These are phyloP conservation scores for Francoa sonchifolia DNA, from an alignment of 441 rosid species.

Conservation along the genomic window DNA sequence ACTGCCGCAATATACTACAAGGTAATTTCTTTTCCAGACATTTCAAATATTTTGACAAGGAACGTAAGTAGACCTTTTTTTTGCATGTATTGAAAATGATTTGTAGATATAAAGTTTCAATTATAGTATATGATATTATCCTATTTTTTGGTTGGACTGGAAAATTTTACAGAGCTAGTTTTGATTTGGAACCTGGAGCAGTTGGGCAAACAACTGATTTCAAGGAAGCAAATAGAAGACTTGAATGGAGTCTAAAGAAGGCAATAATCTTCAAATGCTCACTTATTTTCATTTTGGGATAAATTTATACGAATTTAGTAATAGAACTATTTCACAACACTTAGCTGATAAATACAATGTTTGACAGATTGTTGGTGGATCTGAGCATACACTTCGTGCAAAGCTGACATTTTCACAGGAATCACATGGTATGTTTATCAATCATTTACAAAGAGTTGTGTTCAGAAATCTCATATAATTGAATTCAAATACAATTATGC, in stretches of 20 bases:
- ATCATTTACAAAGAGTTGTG: background rate
- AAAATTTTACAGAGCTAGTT: conserved; percentile 65
- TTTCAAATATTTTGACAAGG: too few species aligned
- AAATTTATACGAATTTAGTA: background rate
- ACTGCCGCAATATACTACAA: conserved; percentile 74
- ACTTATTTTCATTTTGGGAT: conserved; percentile 5
- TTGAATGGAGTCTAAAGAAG: conserved; percentile 93
- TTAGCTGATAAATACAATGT: conserved; percentile 10
- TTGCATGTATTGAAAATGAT: too few species aligned
- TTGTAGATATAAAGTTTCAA: too few species aligned
- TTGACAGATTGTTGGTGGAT: conserved; percentile 82
- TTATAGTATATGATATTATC: too few species aligned
- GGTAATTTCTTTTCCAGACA: conserved; percentile 33
- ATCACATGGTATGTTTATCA: conserved; percentile 44
- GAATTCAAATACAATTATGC: background rate
- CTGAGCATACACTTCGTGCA: conserved; percentile 79
- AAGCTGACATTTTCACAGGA: conserved; percentile 91
- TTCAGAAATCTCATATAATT: too few species aligned
- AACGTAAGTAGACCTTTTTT: background rate
- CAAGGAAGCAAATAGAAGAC: conserved; percentile 73
- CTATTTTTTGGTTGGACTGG: too few species aligned
- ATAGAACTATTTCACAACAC: background rate
- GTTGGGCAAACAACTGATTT: conserved; percentile 85
- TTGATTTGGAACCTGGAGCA: conserved; percentile 77
- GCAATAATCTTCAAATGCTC: conserved; percentile 31